phyloP scores from a whole-genome alignment of 2,329 filamentous ascomycete genomes.

The Xylariaceae sp. region DNA sequence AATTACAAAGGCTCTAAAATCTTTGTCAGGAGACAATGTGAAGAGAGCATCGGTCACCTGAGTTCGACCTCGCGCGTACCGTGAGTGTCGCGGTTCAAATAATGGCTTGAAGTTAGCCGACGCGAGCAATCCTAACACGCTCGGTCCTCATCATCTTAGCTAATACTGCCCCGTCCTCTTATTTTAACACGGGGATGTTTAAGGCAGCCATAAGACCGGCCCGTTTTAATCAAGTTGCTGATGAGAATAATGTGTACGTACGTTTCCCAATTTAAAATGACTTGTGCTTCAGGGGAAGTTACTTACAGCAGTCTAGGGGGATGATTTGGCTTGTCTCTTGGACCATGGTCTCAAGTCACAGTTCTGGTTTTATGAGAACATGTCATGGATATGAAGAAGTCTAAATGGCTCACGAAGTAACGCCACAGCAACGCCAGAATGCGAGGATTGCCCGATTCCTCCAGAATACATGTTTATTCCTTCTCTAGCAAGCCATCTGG shows the following conservation, averaged over 20 bases:
- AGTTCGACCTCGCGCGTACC: background rate
- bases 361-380: background rate
- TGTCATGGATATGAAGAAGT: background rate
- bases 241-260: background rate
- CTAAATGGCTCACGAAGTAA: background rate
- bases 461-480: background rate
- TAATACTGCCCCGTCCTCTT: background rate
- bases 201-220: background rate
- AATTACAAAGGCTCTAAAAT: background rate
- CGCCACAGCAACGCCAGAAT: background rate
- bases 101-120: background rate
- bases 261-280: background rate
- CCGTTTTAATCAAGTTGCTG: background rate
- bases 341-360: background rate
- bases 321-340: background rate
- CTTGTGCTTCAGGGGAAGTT: background rate
- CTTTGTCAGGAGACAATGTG: background rate
- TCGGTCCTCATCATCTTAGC: background rate
- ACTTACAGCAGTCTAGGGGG: background rate
- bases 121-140: background rate
- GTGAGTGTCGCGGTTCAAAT: background rate
- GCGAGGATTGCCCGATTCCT: background rate
- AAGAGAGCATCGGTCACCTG: background rate
- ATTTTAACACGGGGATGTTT: background rate
- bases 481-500: background rate